Percentiles rank a stretch among this genome's conserved stretches.
Evolutionary conservation across 1,139 yeast genomes (phyloP).

Genomic region (Ashbya aceris): DNA sequence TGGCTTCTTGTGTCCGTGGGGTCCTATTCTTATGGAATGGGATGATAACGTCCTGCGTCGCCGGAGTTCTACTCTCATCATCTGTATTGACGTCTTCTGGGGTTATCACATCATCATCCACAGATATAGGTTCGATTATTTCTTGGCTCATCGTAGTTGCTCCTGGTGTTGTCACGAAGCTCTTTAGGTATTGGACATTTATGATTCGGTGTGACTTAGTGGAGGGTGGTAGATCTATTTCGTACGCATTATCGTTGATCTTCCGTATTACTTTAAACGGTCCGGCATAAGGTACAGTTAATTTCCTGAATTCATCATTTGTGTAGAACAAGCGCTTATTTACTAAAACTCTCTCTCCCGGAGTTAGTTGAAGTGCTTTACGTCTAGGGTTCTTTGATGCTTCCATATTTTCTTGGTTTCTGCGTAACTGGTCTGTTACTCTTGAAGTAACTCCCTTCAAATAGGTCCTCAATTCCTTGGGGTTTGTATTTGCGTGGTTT

Average conservation of each 20-base stretch:
- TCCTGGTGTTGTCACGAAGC: too few species aligned
- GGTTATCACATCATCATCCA: too few species aligned
- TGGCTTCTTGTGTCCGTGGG: too few species aligned
- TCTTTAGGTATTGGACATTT: conserved; percentile 7
- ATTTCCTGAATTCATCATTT: conserved; percentile 8
- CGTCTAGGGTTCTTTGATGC: conserved; percentile 3
- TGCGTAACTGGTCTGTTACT: conserved; percentile 6
- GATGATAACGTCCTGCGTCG: too few species aligned
- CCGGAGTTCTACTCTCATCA: too few species aligned
- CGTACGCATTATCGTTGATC: conserved; percentile 9
- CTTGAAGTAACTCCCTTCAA: conserved; percentile 3
- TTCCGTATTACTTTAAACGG: conserved; percentile 9
- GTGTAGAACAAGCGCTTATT: conserved; percentile 8
- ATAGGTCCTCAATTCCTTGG: conserved; percentile 5
- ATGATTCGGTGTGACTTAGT: conserved; percentile 6
- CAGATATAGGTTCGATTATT: too few species aligned
- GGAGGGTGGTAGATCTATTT: conserved; percentile 9
- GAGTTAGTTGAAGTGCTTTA: conserved; percentile 1
- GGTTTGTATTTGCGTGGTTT: not conserved
- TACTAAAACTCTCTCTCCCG: conserved; percentile 9
- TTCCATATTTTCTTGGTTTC: conserved; percentile 7
- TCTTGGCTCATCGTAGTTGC: too few species aligned
- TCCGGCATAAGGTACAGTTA: conserved; percentile 11
- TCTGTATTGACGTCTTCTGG: too few species aligned
- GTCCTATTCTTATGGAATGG: too few species aligned